A percentile compares a stretch with the other conserved stretches of the same genome.
These are phyloP conservation scores for Sindora glabra DNA, from an alignment of 306 rosid species.

Conservation along the genomic window DNA sequence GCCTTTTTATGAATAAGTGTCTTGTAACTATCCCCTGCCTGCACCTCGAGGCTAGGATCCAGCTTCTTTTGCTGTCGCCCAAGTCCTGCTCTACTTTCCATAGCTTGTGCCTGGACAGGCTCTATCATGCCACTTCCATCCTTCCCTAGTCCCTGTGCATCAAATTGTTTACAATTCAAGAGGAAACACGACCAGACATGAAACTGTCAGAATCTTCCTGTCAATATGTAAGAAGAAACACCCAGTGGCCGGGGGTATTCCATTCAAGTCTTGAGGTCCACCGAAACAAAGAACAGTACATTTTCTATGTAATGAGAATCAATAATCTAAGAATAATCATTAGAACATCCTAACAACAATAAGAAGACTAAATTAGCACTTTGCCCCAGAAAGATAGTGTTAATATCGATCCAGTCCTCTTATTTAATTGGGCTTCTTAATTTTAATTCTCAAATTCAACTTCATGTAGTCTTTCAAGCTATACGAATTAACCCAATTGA, in stretches of 20 bases:
- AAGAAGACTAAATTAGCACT: too few relatives aligned
- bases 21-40: slow-evolving; percentile 88
- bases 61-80: slow-evolving; percentile 90
- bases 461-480: too few relatives aligned
- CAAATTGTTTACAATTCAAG: slow-evolving; percentile 26
- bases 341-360: background rate
- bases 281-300: background rate
- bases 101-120: slow-evolving; percentile 85
- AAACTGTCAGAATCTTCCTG: slow-evolving; percentile 27
- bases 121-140: slow-evolving; percentile 96
- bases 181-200: slow-evolving; percentile 21
- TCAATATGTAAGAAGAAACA: slow-evolving; percentile 4
- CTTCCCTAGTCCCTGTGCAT: slow-evolving; percentile 83
- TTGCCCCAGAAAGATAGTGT: too few relatives aligned
- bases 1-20: slow-evolving; percentile 93
- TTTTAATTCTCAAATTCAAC: too few relatives aligned
- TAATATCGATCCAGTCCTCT: too few relatives aligned
- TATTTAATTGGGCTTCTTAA: too few relatives aligned
- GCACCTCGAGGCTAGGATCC: slow-evolving; percentile 80
- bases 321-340: background rate
- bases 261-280: slow-evolving; percentile 17
- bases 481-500: too few relatives aligned
- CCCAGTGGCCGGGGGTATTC: slow-evolving; percentile 23
- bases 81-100: slow-evolving; percentile 85
- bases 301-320: background rate